Percentiles rank a stretch among this genome's conserved stretches.
phyloP scores from a whole-genome alignment of 75 land plant genomes.

The Pseudotsuga menziesii region DNA sequence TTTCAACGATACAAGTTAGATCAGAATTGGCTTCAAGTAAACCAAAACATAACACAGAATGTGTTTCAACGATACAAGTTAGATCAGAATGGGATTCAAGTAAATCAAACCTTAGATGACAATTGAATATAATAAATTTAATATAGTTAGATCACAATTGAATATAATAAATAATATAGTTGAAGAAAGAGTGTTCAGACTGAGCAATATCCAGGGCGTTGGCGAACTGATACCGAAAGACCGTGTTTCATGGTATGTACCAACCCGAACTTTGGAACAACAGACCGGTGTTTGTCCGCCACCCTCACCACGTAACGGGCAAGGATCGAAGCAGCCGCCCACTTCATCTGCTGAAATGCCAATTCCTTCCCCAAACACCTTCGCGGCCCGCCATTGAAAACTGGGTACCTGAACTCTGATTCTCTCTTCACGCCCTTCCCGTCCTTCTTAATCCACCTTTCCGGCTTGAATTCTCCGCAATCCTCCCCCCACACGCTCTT shows the following conservation, averaged over 20 bases:
- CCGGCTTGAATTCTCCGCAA: conserved; percentile 48
- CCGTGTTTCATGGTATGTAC: background rate
- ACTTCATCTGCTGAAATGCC: conserved; percentile 36
- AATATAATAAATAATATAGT: no score
- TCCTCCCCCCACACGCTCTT: conserved; percentile 57
- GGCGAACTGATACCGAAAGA: conserved; percentile 1
- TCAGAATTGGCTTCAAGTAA: no score
- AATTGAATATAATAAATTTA: no score
- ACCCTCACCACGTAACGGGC: conserved; percentile 11
- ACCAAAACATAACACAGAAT: no score
- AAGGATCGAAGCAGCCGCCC: conserved; percentile 23
- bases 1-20: no score
- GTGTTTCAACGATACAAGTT: no score
- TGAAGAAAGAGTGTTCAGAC: no score
- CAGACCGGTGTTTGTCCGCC: background rate
- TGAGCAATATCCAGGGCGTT: no score
- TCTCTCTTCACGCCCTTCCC: conserved; percentile 2
- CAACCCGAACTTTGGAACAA: background rate
- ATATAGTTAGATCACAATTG: no score
- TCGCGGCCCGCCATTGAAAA: conserved; percentile 38
- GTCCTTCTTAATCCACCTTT: conserved; percentile 40
- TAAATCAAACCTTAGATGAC: no score
- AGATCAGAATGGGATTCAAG: no score
- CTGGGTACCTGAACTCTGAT: conserved; percentile 22
- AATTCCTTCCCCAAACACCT: conserved; percentile 36